Conservation (phyloP, 2,329 filamentous ascomycete genomes). For the Fusarium brevicatenulatum region DNA sequence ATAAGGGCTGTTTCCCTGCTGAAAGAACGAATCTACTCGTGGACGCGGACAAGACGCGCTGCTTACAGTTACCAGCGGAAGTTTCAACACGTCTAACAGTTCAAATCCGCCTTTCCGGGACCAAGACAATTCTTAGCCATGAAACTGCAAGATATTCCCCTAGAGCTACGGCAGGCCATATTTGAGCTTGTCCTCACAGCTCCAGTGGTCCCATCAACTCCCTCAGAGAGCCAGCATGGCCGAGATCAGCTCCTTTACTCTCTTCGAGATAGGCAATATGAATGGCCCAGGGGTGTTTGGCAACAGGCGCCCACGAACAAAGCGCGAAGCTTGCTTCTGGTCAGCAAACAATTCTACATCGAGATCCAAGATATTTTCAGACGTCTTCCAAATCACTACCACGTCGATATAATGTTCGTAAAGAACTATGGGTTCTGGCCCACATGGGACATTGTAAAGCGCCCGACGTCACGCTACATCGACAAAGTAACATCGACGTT, state of each 20-base stretch:
- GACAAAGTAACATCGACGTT: background rate
- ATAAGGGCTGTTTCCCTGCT: background rate
- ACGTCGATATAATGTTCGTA: slow-evolving; percentile 25
- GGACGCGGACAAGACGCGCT: background rate
- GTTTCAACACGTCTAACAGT: background rate
- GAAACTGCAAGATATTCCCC: background rate
- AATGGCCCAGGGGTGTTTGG: background rate
- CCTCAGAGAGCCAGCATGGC: background rate
- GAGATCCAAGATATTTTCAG: background rate
- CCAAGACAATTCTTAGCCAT: background rate
- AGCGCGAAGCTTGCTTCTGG: background rate
- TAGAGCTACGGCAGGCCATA: background rate
- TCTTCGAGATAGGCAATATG: no score
- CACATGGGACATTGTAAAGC: slow-evolving; percentile 1
- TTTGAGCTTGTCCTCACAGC: background rate
- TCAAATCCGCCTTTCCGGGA: rapidly evolving
- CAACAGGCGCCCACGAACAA: background rate
- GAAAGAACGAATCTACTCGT: background rate
- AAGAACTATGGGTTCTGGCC: slow-evolving; percentile 13
- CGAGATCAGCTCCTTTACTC: background rate
- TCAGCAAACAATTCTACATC: background rate
- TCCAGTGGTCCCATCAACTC: background rate
- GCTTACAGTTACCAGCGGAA: background rate
- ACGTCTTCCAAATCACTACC: background rate
- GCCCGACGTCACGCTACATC: background rate